A percentile compares a stretch with the other conserved stretches of the same genome.
phyloP scores from a whole-genome alignment of 345 rosid genomes.

The Combretum micranthum region DNA sequence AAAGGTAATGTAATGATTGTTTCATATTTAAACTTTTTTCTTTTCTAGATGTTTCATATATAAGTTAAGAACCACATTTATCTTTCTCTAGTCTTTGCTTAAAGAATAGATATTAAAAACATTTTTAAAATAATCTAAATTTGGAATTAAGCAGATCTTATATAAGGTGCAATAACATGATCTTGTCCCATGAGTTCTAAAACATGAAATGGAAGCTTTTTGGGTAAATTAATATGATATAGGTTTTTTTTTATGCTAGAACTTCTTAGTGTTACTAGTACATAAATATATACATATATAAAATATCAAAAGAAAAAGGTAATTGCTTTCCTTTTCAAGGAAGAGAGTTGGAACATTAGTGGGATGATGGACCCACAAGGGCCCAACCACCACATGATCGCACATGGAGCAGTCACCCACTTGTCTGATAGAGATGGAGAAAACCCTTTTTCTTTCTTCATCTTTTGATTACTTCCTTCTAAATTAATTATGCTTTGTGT shows the following conservation, averaged over 20 bases:
- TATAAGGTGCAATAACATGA: not conserved
- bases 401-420: constrained; percentile 35
- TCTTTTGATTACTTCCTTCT: constrained; percentile 20
- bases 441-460: constrained; percentile 2
- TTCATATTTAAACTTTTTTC: too few species aligned
- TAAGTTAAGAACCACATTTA: too few species aligned
- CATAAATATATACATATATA: not conserved
- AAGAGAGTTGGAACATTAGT: constrained; percentile 16
- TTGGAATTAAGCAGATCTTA: not conserved
- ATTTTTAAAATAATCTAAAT: not conserved
- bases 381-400: constrained; percentile 35
- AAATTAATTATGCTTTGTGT: constrained; percentile 19
- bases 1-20: too few species aligned
- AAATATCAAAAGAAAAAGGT: not conserved
- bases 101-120: too few species aligned
- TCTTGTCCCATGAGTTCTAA: not conserved
- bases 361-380: constrained; percentile 23
- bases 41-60: too few species aligned
- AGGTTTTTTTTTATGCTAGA: too few species aligned
- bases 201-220: not conserved
- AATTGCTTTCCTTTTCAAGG: constrained; percentile 11
- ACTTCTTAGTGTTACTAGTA: too few species aligned
- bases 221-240: not conserved
- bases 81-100: too few species aligned
- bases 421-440: constrained; percentile 19